Evolutionary conservation across 2,329 filamentous ascomycete genomes (phyloP), one percentile per base, ranked within the genome.

Genomic region (Sporothrix schenckii): DNA sequence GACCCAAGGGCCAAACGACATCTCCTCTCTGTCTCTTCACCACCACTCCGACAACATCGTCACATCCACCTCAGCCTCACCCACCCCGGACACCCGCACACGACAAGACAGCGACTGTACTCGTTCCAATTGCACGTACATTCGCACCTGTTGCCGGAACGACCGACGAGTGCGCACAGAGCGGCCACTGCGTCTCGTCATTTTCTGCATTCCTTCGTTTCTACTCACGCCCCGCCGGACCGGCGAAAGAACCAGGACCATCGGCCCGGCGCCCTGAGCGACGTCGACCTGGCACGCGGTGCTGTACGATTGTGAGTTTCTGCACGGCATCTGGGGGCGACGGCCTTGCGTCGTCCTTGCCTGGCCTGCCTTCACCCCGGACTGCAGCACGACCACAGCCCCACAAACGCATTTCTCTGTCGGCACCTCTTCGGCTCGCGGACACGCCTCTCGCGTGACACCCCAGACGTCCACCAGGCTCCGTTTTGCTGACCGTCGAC

Each of bases 1-100:
- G 41, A 44, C 41, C 41, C 11, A 63, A 65, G 21, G 2, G 39
- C 61, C 61, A 66, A 52, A 52, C 63, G 63, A 56, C 50, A 21
- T 54, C 65, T 56, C 34, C 24, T 41, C 50, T 53, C 19, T 19
- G 21, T 13, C 65, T 21, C 27, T 3, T 4, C 52, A 27, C 63
- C 14, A 67, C 44, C 60, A 27, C 30, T 19, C 41, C 27, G 7
- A 44, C 52, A 10, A 44, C 11, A 16, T 16, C 14, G 41, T 16
- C 61, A 54, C 61, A 11, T 6, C 41, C 9, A 27, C 52, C 47
- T 63, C 58, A 63, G 41, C 41, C 11, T 24, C 34, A 34, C 34
- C 34, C 34, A 34, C 4, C 34, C 34, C 34, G 4, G 34, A 34
- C 34, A 34, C 34, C 34, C 34, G 5, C 34, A 65, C 41, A 34